phyloP scores from a whole-genome alignment of 2,329 filamentous ascomycete genomes.

The Pseudodiploospora longispora region DNA sequence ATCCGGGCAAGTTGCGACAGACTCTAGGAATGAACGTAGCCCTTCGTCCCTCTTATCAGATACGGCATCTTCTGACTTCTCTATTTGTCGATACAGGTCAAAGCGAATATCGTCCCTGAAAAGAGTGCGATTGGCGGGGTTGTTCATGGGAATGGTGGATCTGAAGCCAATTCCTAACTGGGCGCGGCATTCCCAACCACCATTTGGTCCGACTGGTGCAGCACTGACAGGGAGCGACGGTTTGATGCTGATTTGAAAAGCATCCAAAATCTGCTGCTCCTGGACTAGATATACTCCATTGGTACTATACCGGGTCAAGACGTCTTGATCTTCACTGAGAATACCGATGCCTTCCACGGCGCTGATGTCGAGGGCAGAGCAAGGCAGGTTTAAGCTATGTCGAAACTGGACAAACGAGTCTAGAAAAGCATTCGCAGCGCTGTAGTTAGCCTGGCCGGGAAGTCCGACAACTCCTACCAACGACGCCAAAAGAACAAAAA shows the following conservation, averaged over 20 bases:
- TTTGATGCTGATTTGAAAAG: neutral
- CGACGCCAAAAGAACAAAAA: slow-evolving; percentile 23
- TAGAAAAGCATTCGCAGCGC: slow-evolving; percentile 24
- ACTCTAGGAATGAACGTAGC: too few relatives aligned
- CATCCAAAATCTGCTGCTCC: neutral
- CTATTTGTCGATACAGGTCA: neutral
- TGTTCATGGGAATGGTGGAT: slow-evolving; percentile 3
- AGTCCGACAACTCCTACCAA: slow-evolving; percentile 17
- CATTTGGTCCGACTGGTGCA: neutral
- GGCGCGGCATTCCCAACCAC: neutral
- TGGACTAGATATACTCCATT: neutral
- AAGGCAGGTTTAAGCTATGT: slow-evolving; percentile 4
- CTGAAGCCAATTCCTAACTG: slow-evolving; percentile 6
- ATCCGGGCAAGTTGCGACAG: slow-evolving; percentile 1
- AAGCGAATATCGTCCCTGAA: slow-evolving; percentile 6
- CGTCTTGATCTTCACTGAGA: neutral
- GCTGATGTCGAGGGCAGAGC: slow-evolving; percentile 7
- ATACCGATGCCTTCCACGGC: slow-evolving; percentile 3
- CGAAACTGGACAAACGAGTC: slow-evolving; percentile 17
- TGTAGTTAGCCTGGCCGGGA: slow-evolving; percentile 22
- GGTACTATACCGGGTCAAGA: neutral
- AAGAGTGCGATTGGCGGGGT: neutral
- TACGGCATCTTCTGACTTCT: neutral
- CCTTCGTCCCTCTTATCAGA: neutral
- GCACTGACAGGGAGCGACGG: neutral